Conservation (phyloP, 768 basidiomycete species). For the Rhodotorula toruloides region DNA sequence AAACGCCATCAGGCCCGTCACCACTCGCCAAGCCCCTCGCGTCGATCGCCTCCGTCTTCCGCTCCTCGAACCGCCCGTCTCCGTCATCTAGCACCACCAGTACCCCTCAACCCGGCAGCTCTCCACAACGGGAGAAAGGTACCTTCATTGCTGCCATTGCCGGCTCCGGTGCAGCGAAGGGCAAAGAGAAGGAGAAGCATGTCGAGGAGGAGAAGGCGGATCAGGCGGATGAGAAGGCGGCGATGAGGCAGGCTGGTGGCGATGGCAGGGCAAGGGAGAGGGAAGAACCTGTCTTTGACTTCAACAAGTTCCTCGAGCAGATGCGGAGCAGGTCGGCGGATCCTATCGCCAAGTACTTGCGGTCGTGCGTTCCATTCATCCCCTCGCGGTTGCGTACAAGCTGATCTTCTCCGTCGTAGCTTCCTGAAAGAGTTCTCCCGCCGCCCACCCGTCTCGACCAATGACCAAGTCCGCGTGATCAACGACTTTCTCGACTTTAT, state of each 20-base stretch:
- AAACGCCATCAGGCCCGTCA: background rate
- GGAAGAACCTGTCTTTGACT: constrained; percentile 61
- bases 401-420: constrained; percentile 42
- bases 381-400: background rate
- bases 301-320: constrained; percentile 89
- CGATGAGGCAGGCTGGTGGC: background rate
- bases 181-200: constrained; percentile 2
- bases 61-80: constrained; percentile 8
- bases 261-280: background rate
- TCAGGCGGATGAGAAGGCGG: background rate
- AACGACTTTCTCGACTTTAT: constrained; percentile 95
- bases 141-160: background rate
- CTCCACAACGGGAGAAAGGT: background rate
- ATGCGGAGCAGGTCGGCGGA: constrained; percentile 84
- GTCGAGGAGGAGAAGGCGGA: background rate
- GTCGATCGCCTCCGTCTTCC: constrained; percentile 37
- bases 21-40: constrained; percentile 29
- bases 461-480: constrained; percentile 91
- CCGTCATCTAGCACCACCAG: background rate
- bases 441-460: constrained; percentile 50
- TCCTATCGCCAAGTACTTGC: constrained; percentile 86
- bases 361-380: constrained; percentile 66
- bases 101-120: constrained; percentile 1
- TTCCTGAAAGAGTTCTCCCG: constrained; percentile 78
- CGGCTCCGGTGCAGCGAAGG: constrained; percentile 7